Percentiles rank a stretch among this genome's conserved stretches.
phyloP scores from a whole-genome alignment of 2,329 filamentous ascomycete species.

The Xylaria sp. region DNA sequence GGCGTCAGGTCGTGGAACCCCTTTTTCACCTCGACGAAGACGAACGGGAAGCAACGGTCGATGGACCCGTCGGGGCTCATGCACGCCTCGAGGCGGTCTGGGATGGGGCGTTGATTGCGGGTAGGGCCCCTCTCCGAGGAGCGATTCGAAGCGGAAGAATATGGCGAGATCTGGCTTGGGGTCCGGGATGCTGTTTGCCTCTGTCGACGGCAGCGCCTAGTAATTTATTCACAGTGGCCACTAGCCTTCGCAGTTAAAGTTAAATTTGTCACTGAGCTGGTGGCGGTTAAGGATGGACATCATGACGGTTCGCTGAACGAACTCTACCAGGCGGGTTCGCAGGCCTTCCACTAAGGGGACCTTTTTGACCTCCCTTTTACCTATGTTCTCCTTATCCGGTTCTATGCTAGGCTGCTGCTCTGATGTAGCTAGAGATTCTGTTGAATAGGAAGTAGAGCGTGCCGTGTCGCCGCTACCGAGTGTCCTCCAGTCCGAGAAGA shows the following conservation, averaged over 20 bases:
- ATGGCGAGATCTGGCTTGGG: conserved; percentile 25
- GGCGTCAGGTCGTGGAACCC: background rate
- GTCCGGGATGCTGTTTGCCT: background rate
- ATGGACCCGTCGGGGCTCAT: conserved; percentile 1
- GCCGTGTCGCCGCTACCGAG: background rate
- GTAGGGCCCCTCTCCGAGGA: background rate
- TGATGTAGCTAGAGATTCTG: conserved; percentile 1
- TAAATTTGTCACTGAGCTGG: conserved; percentile 9
- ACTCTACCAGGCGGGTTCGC: conserved; percentile 17
- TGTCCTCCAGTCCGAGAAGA: conserved; percentile 1
- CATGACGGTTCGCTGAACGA: conserved; percentile 24
- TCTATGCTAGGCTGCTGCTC: conserved; percentile 3
- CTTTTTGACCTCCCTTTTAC: conserved; percentile 2
- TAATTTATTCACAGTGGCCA: conserved; percentile 10
- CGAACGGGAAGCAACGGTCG: conserved; percentile 11
- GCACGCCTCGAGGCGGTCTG: background rate
- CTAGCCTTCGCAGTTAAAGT: conserved; percentile 15
- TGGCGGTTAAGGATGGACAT: conserved; percentile 19
- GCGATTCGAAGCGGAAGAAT: conserved; percentile 13
- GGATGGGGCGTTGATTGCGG: background rate
- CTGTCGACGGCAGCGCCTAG: conserved; percentile 7
- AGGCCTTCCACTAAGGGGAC: conserved; percentile 14
- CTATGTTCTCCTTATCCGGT: background rate
- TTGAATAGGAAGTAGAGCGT: conserved; percentile 12
- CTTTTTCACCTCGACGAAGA: conserved; percentile 16